Evolutionary conservation across 1,139 yeast species (phyloP).

Genomic region (Candida anutae): DNA sequence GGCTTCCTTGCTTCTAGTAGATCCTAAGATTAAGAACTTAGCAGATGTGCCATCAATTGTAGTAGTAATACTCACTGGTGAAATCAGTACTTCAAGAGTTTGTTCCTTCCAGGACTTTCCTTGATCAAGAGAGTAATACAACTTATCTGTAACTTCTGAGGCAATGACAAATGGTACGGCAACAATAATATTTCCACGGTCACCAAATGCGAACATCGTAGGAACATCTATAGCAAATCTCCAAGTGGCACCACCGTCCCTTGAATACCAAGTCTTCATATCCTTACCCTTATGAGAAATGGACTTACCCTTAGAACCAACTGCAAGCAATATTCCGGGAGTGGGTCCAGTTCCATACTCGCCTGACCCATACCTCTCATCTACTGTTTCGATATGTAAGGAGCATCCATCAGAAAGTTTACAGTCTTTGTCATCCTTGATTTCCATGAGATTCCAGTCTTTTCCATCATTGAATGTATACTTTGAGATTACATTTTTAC

Average conservation of each 20-base stretch:
- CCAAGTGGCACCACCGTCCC: slow-evolving; percentile 81
- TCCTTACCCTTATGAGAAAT: slow-evolving; percentile 15
- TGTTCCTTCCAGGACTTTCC: slow-evolving; percentile 57
- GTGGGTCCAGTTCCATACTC: slow-evolving; percentile 55
- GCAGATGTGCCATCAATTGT: slow-evolving; percentile 71
- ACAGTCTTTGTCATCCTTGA: slow-evolving; percentile 41
- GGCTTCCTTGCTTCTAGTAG: slow-evolving; percentile 7
- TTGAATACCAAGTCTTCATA: slow-evolving; percentile 52
- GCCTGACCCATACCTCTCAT: slow-evolving; percentile 49
- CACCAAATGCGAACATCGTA: slow-evolving; percentile 60
- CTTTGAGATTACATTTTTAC: slow-evolving; percentile 13
- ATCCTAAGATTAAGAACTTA: slow-evolving; percentile 51
- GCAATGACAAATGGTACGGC: slow-evolving; percentile 42
- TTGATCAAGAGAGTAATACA: slow-evolving; percentile 65
- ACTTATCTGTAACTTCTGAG: slow-evolving; percentile 12
- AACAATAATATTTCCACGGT: slow-evolving; percentile 68
- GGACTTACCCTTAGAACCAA: slow-evolving; percentile 45
- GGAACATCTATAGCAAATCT: slow-evolving; percentile 46
- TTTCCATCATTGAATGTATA: slow-evolving; percentile 61
- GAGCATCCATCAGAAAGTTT: slow-evolving; percentile 42
- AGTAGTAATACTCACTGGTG: slow-evolving; percentile 44
- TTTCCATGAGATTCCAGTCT: slow-evolving; percentile 48
- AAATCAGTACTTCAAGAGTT: slow-evolving; percentile 39
- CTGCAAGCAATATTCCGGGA: slow-evolving; percentile 63
- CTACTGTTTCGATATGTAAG: slow-evolving; percentile 45